A percentile compares a stretch with the other conserved stretches of the same genome.
phyloP scores from a whole-genome alignment of 768 basidiomycete species.

The Mrakia blollopis region DNA sequence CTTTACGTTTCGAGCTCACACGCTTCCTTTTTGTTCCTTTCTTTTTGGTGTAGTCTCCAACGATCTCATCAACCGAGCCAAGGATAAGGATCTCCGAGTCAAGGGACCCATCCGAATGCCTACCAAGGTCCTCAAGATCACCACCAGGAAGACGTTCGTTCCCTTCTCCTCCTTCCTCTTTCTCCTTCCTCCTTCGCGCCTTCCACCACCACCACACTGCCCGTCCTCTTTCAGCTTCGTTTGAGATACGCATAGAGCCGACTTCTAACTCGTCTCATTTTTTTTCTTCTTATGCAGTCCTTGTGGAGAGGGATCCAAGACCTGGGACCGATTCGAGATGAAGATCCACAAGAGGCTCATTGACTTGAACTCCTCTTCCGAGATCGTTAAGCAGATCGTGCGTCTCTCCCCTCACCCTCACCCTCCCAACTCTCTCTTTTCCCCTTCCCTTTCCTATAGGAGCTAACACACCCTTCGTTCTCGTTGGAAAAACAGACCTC shows the following conservation, averaged over 20 bases:
- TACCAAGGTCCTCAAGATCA: constrained; percentile 97
- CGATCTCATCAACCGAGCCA: constrained; percentile 96
- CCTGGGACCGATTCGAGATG: constrained; percentile 99
- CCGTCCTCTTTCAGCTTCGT: not conserved
- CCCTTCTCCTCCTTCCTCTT: not conserved
- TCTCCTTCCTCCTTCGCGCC: not conserved
- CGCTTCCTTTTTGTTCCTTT: not conserved
- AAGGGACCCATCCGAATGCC: constrained; percentile 98
- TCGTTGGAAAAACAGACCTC: constrained; percentile 79
- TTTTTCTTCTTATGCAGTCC: constrained; percentile 55
- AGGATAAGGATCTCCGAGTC: constrained; percentile 98
- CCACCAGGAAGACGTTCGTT: constrained; percentile 95
- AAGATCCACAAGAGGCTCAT: constrained; percentile 99
- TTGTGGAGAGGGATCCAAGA: constrained; percentile 99
- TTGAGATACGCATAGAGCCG: not conserved
- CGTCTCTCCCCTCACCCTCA: constrained; percentile 43
- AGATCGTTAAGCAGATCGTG: constrained; percentile 99
- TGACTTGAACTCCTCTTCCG: constrained; percentile 95
- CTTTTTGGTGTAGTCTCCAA: constrained; percentile 75
- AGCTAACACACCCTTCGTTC: not conserved
- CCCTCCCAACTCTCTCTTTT: not conserved
- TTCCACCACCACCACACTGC: too few relatives aligned
- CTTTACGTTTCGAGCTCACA: not conserved
- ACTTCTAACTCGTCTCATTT: not conserved
- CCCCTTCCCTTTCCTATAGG: not conserved